Base-by-base conservation (phyloP, 225 moss, liverwort and hornwort genomes). In the Marchantia paleacea region DNA sequence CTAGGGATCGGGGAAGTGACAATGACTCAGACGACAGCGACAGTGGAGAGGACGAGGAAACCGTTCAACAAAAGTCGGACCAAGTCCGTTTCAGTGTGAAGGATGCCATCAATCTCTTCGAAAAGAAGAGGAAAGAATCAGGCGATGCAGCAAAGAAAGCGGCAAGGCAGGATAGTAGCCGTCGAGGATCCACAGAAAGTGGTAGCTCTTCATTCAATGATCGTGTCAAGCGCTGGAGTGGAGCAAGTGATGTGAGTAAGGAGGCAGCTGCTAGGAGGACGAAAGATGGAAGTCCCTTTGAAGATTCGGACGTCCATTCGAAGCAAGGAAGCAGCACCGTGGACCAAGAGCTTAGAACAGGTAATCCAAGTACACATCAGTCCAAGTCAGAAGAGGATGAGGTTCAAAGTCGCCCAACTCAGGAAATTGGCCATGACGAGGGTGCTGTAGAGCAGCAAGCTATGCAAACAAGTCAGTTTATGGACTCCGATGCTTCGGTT, bases 1-100 rank as follows among this genome's bases (percentile, higher is more conserved):
- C 85, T 83, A 87, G 87, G 83, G 79, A 88, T 67, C 81, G 87
- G 80, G 84, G 85, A 76, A 92, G 91, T 86, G 97, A 97, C 16
- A 90, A 90, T n/a, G 93, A 94, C 30, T 83, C 87, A 7, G 75
- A 75, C 16, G 91, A 88, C 58, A 87, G 80, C 64, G 86, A 80
- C 1, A 76, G 85, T 79, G 89, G 82, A 30, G 90, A 85, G 20
- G 88, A 80, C 51, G 82, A 83, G 70, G 93, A 79, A 52, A 75
- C 75, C 63, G 75, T 77, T 69, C 80, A 81, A 10, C 83, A 83
- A 19, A 84, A 75, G 47, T 55, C 78, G 39, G 83, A 85, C 6
- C 72, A 81, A 53, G 85, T 80, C 3, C 81, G 85, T 12, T 87
- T 89, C 53, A 89, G 89, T 79, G 89, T 89, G 19, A 85, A 89